These are phyloP conservation scores for Aphanoascus verrucosus DNA, from an alignment of 2,329 filamentous ascomycete genomes.

Conservation along the genomic window DNA sequence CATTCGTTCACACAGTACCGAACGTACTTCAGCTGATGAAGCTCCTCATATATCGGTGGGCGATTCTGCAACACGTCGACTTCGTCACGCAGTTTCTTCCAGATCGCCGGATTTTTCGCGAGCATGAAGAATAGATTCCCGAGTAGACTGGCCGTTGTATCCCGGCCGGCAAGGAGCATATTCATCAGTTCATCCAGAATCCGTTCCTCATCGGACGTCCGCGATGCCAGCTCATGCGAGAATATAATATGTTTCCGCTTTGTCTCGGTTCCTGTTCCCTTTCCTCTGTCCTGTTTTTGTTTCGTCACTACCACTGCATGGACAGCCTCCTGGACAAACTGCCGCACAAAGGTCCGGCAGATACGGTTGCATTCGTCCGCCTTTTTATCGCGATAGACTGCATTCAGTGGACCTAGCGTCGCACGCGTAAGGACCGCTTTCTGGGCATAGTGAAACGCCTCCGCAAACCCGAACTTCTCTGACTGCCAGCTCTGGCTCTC, in stretches of 20 bases:
- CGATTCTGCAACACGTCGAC: constrained; percentile 19
- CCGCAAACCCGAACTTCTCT: not conserved
- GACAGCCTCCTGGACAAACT: constrained; percentile 16
- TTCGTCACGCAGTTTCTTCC: constrained; percentile 27
- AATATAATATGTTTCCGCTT: constrained; percentile 55
- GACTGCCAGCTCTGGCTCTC: not conserved
- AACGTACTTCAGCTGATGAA: constrained; percentile 18
- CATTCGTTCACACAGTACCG: constrained; percentile 21
- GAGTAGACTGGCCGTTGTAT: constrained; percentile 42
- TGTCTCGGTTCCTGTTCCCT: constrained; percentile 52
- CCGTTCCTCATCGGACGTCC: constrained; percentile 48
- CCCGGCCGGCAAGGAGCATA: constrained; percentile 44
- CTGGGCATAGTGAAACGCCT: constrained; percentile 37
- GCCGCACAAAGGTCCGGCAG: constrained; percentile 13
- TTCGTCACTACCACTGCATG: constrained; percentile 40
- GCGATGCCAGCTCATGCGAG: constrained; percentile 63
- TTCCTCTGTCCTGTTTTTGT: constrained; percentile 61
- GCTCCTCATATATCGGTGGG: constrained; percentile 18
- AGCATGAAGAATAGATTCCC: constrained; percentile 39
- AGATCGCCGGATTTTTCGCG: constrained; percentile 29
- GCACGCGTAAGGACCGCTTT: not conserved
- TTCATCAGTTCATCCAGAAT: constrained; percentile 67
- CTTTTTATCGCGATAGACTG: constrained; percentile 16
- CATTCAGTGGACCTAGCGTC: constrained; percentile 7
- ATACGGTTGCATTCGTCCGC: constrained; percentile 16